phyloP scores from a whole-genome alignment of 768 basidiomycete species.

The Kwoniella dejecticola region DNA sequence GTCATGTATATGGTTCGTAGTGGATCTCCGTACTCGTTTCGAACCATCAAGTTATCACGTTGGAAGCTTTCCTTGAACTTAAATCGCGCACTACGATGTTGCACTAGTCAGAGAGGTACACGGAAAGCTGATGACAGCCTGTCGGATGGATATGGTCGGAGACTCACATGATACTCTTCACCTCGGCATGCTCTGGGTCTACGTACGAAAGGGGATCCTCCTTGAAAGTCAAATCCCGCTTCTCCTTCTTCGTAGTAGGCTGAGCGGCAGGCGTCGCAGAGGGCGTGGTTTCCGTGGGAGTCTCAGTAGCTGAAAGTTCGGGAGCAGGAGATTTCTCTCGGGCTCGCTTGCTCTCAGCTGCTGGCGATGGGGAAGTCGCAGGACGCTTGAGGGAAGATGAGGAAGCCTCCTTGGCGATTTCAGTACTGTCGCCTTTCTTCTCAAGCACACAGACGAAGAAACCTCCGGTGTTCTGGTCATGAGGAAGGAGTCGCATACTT shows the following conservation, averaged over 20 bases:
- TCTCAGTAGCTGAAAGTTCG: conserved; percentile 11
- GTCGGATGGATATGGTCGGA: neutral
- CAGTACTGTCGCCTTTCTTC: conserved; percentile 33
- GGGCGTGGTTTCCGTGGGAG: conserved; percentile 17
- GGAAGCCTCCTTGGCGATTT: neutral
- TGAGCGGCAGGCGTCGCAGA: conserved; percentile 54
- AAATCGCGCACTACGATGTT: conserved; percentile 65
- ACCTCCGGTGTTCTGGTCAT: conserved; percentile 93
- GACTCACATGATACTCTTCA: conserved; percentile 73
- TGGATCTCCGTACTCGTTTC: conserved; percentile 66
- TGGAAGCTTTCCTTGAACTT: conserved; percentile 74
- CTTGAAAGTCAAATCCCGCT: conserved; percentile 64
- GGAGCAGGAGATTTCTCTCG: conserved; percentile 19
- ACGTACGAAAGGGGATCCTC: conserved; percentile 92
- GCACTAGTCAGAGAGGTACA: neutral
- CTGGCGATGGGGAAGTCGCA: conserved; percentile 36
- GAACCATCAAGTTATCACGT: conserved; percentile 73
- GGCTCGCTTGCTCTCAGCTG: conserved; percentile 13
- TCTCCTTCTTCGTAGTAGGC: conserved; percentile 27
- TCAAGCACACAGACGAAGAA: conserved; percentile 92
- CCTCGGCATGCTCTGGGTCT: conserved; percentile 67
- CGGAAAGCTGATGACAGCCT: conserved; percentile 1
- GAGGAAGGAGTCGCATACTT: conserved; percentile 88
- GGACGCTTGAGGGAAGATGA: conserved; percentile 41
- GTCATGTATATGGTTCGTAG: conserved; percentile 80